Percentiles rank a stretch among this genome's conserved stretches.
phyloP scores from a whole-genome alignment of 2,329 filamentous ascomycete species.

The Aspergillus luchuensis region DNA sequence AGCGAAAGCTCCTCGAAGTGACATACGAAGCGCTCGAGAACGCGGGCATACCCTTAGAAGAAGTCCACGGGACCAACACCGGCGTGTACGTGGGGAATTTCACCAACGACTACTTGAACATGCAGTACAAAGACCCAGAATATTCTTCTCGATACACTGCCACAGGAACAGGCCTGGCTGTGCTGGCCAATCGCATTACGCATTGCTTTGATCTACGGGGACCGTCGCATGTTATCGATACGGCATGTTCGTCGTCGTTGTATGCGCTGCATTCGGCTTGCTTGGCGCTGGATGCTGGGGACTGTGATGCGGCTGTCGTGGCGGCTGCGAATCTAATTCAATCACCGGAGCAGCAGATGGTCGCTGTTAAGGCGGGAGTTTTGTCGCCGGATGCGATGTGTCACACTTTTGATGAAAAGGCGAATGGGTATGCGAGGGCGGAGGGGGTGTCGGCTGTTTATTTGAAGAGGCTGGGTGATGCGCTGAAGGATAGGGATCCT shows the following conservation, averaged over 20 bases:
- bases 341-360: constrained; percentile 20
- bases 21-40: constrained; percentile 13
- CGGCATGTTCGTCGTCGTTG: constrained; percentile 42
- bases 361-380: constrained; percentile 33
- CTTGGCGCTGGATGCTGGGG: constrained; percentile 19
- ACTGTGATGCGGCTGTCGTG: constrained; percentile 26
- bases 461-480: constrained; percentile 11
- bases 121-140: constrained; percentile 21
- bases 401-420: constrained; percentile 9
- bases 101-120: constrained; percentile 20
- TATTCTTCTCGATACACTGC: constrained; percentile 11
- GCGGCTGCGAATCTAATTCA: constrained; percentile 28
- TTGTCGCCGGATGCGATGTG: constrained; percentile 35
- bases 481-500: constrained; percentile 3
- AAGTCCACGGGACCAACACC: neutral
- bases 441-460: constrained; percentile 12
- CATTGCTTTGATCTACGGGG: neutral
- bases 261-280: constrained; percentile 45
- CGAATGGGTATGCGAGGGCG: constrained; percentile 14
- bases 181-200: constrained; percentile 21
- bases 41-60: neutral
- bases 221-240: constrained; percentile 27
- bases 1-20: constrained; percentile 15
- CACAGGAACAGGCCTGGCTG: constrained; percentile 15
- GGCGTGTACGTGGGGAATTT: constrained; percentile 24